A percentile compares a stretch with the other conserved stretches of the same genome.
These are phyloP conservation scores for Phialophora expanda DNA, from an alignment of 2,329 filamentous ascomycete species.

Conservation along the genomic window DNA sequence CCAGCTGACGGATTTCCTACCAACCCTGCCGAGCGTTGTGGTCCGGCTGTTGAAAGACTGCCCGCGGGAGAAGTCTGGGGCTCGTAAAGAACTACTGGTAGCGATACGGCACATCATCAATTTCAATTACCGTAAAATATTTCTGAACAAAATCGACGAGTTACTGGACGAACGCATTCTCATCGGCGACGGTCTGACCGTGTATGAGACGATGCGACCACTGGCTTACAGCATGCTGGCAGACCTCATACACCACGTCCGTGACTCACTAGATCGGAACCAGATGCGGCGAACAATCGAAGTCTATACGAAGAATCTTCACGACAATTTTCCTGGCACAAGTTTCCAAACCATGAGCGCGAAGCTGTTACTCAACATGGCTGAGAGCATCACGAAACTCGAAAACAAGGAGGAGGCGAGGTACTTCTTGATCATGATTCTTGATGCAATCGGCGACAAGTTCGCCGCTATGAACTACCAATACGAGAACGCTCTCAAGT, in stretches of 20 bases:
- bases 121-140: conserved; percentile 96
- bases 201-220: conserved; percentile 94
- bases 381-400: conserved; percentile 93
- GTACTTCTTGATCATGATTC: conserved; percentile 94
- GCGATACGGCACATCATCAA: conserved; percentile 99
- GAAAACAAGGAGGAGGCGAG: conserved; percentile 92
- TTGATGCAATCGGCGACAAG: conserved; percentile 97
- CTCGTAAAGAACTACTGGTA: conserved; percentile 91
- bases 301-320: conserved; percentile 94
- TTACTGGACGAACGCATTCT: conserved; percentile 90
- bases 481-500: conserved; percentile 91
- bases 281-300: conserved; percentile 96
- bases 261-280: conserved; percentile 82
- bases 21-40: conserved; percentile 82
- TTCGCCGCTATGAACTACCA: conserved; percentile 98
- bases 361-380: conserved; percentile 95
- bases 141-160: conserved; percentile 91
- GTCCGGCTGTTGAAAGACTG: conserved; percentile 92
- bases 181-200: conserved; percentile 93
- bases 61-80: conserved; percentile 88
- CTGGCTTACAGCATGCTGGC: conserved; percentile 98
- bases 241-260: conserved; percentile 94
- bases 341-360: conserved; percentile 99
- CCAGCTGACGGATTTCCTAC: conserved; percentile 85
- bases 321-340: conserved; percentile 94